These are phyloP conservation scores for Aspergillus panamensis DNA, from an alignment of 495 filamentous ascomycete genomes.

Conservation along the genomic window DNA sequence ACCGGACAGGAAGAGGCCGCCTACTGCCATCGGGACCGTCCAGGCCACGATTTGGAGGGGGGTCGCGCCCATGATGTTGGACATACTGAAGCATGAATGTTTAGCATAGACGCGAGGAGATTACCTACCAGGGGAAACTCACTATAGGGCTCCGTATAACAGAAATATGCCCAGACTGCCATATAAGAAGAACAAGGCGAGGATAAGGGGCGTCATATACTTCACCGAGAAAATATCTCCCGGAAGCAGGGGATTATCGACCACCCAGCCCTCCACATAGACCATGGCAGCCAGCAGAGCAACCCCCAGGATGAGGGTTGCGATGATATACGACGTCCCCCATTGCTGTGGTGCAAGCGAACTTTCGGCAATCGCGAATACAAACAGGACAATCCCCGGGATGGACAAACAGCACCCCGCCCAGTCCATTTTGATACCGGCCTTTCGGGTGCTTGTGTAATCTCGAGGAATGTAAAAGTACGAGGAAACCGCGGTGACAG, in stretches of 20 bases:
- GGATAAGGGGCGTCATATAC: constrained; percentile 64
- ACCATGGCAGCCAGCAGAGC: constrained; percentile 42
- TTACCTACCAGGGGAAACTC: constrained; percentile 27
- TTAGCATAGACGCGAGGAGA: not conserved
- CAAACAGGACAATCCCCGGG: constrained; percentile 63
- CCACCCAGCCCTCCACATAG: constrained; percentile 77
- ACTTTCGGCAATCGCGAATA: constrained; percentile 76
- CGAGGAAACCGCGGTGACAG: constrained; percentile 50
- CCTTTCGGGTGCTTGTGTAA: constrained; percentile 42
- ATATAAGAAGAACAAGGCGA: constrained; percentile 51
- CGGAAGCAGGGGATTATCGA: constrained; percentile 68
- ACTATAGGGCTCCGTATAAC: constrained; percentile 78
- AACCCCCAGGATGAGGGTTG: constrained; percentile 57
- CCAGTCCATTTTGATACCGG: constrained; percentile 66
- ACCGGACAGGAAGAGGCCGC: constrained; percentile 68
- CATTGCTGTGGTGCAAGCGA: constrained; percentile 67
- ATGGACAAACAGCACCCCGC: constrained; percentile 61
- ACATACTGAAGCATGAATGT: constrained; percentile 47
- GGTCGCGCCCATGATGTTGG: constrained; percentile 57
- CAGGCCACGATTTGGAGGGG: constrained; percentile 74
- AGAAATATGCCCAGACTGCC: constrained; percentile 74
- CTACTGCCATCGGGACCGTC: constrained; percentile 72
- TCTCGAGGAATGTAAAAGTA: constrained; percentile 67
- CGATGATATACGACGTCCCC: constrained; percentile 67
- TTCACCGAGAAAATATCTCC: constrained; percentile 69